Evolutionary conservation across 352 stramenopile species (phyloP).

Genomic region (Phytopythium ostracodes): DNA sequence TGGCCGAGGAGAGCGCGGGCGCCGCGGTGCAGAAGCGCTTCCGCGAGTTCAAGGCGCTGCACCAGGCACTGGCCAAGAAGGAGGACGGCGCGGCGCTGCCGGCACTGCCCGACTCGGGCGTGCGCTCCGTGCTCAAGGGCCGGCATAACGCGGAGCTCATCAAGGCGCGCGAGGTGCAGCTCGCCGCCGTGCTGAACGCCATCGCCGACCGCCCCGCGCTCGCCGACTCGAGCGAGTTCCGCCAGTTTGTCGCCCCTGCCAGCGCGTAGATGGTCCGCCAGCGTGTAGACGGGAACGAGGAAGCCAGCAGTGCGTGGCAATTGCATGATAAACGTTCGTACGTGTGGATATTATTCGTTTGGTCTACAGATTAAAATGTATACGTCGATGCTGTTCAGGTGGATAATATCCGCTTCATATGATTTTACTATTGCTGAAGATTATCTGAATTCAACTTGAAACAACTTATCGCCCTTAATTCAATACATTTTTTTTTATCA

Average conservation of each 20-base stretch:
- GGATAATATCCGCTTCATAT: no score
- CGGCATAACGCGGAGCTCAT: constrained; percentile 62
- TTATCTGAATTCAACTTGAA: not conserved
- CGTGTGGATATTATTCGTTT: no score
- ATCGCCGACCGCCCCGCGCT: constrained; percentile 49
- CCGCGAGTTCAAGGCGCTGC: constrained; percentile 79
- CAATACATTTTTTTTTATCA: not conserved
- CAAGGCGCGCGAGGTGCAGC: constrained; percentile 54
- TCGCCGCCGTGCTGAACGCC: constrained; percentile 63
- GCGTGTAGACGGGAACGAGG: not conserved
- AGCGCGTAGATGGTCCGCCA: constrained; percentile 7
- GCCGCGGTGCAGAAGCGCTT: constrained; percentile 61
- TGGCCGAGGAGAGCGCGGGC: constrained; percentile 19
- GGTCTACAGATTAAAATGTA: no score
- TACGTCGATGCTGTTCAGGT: no score
- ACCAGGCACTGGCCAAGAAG: constrained; percentile 29
- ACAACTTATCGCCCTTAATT: not conserved
- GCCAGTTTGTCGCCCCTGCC: constrained; percentile 38
- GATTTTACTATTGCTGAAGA: not conserved
- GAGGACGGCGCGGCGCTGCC: constrained; percentile 24
- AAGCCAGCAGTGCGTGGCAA: not conserved
- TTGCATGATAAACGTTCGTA: not conserved
- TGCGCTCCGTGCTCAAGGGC: constrained; percentile 46
- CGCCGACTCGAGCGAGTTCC: constrained; percentile 42
- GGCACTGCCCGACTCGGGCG: constrained; percentile 39